Base-by-base conservation (phyloP, 345 rosid genomes). In the Pugionium cornutum region DNA sequence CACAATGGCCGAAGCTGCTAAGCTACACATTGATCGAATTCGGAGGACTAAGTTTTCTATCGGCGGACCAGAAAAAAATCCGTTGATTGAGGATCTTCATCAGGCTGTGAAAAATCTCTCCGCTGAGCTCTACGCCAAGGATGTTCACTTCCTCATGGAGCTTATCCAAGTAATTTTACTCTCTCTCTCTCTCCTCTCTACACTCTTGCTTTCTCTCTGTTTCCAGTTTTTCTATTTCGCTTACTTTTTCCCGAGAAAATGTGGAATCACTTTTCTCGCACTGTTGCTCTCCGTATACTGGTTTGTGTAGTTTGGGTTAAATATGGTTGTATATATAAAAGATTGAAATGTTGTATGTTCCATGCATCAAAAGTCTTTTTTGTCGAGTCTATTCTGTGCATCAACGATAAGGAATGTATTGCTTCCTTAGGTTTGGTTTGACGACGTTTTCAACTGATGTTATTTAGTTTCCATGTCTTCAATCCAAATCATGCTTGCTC, bases 141-240 rank as follows among this genome's bases (percentile, higher is more conserved):
- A 83, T 67, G 86, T 82, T 3, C 92, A 87, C 67, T 81, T 84
- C 50, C 82, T 87, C n/a, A 84, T 87, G 94, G 89, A 87, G 30
- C 84, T 87, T 2, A 82, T 87, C 7, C 89, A 86, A 86, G 92
- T 74, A 35, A 30, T 53, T 54, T 5, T 41, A 7, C 59, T 42
- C 5, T 66, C 11, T 35, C 8, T 36, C 5, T 36, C 5, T 18
- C 18, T 18, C 18, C 18, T 18, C 18, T 18, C 18, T 18, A 18
- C 18, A 18, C 18, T 18, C 18, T 5, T 41, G 4, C 59, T 42
- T 4, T 66, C 11, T 35, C 8, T 36, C 5, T 36, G 3, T 4
- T 36, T 34, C 3, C 5, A 36, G 40, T 1, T 36, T 36, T 36
- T 10, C 11, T 39, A 18, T 43, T 11, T 25, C 1, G 44, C 8